These are phyloP conservation scores for Dentipellis sp. DNA, from an alignment of 768 basidiomycete genomes.

Conservation along the genomic window DNA sequence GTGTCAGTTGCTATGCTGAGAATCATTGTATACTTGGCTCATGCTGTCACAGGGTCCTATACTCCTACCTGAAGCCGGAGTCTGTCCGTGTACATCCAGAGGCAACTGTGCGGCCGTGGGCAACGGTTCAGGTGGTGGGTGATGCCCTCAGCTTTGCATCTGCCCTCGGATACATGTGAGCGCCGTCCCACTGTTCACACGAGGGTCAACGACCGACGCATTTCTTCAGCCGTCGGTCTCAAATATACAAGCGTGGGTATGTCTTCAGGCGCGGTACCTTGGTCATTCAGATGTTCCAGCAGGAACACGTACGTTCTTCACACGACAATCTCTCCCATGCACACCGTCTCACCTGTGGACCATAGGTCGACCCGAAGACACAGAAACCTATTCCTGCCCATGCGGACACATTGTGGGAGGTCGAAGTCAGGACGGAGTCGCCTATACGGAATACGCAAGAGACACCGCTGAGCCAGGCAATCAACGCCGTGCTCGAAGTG, in stretches of 20 bases:
- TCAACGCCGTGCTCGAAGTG: conserved; percentile 72
- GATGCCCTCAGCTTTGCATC: conserved; percentile 76
- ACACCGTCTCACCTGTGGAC: not conserved
- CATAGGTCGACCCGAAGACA: conserved; percentile 65
- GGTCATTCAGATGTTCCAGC: conserved; percentile 77
- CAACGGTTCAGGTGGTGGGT: conserved; percentile 67
- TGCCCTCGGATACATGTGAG: conserved; percentile 69
- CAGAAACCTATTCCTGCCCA: conserved; percentile 72
- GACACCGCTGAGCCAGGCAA: conserved; percentile 58
- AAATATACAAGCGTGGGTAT: conserved; percentile 78
- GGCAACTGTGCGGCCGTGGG: conserved; percentile 82
- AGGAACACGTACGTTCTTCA: conserved; percentile 53
- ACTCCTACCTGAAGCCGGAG: conserved; percentile 78
- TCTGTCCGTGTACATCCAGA: conserved; percentile 78
- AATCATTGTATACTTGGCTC: not conserved
- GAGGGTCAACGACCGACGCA: not conserved
- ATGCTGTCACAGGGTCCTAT: conserved; percentile 46
- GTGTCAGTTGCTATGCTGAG: not conserved
- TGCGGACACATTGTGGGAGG: conserved; percentile 76
- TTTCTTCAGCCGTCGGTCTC: conserved; percentile 46
- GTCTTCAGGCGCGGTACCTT: conserved; percentile 62
- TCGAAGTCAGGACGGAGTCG: conserved; percentile 76
- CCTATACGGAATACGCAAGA: conserved; percentile 75
- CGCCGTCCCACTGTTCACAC: not conserved
- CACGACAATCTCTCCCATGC: conserved; percentile 1